Evolutionary conservation across 345 rosid species (phyloP), one percentile per base, ranked within the genome.

Genomic region (Euphorbia pulcherrima): DNA sequence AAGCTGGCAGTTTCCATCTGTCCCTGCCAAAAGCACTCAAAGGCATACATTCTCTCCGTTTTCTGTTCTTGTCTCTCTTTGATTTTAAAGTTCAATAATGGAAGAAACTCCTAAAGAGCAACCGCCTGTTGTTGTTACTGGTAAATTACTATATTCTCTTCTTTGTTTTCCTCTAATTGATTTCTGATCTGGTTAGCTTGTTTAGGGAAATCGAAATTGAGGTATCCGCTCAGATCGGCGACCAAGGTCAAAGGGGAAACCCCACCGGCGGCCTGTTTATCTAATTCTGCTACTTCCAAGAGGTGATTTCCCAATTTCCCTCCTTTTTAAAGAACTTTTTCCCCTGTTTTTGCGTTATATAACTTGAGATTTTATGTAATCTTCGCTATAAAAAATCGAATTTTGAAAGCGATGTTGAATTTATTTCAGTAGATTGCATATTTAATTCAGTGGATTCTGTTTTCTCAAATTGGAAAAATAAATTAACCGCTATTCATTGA

Each of bases 181-280:
- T 26, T 23, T n/a, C n/a, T 63, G 29, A 41, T 39, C 23, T 55
- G 50, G 11, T 44, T 14, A 44, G 1, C n/a, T 44, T 16, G 2
- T 62, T 13, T 77, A 26, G 82, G 67, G 76, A 90, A 86, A 71
- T 80, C 97, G 33, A 90, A 85, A 74, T 65, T 84, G 13, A 80
- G 90, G 57, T 89, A 90, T 78, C 92, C 94, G 56, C 85, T 93
- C 28, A 84, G 98, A 82, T 93, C 97, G 17, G 88, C 90, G 16
- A 55, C 77, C 39, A 89, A 86, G 77, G 62, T 80, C 14, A 88
- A 78, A 78, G 88, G 78, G 71, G 87, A 84, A 73, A 90, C 85
- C 79, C 77, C 83, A 14, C 81, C 81, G 48, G 79, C 53, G 39
- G 73, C 71, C 9, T 87, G 79, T 65, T 70, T 74, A 18, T 53